Evolutionary conservation across 306 rosid genomes (phyloP), one percentile per base, ranked within the genome.

Genomic region (Fagus crenata): DNA sequence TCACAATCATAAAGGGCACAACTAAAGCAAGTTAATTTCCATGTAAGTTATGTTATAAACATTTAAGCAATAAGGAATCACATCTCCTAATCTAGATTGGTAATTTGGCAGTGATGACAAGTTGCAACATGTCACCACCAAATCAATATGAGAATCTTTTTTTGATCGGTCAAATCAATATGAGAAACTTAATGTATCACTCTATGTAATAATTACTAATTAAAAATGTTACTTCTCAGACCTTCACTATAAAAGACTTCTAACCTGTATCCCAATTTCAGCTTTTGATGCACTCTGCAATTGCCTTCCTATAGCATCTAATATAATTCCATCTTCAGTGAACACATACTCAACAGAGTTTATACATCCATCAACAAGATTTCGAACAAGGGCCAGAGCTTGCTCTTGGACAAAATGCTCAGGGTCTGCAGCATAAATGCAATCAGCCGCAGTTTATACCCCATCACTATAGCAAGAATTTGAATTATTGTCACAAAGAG

Each of bases 401-500:
- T 88, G 93, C 88, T 85, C 92, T 85, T 89, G 97, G 83, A 95
- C 91, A 59, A 85, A 86, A 76, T 96, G 82, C 85, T 92, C 97
- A 4, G 99, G 83, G 81, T 95, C 99, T 95, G 92, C 82, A 82
- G 73, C 46, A 73, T 73, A 67, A 71, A 80, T 68, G 58, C 67
- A 81, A 71, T 71, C 75, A 76, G 74, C 58, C 75, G 22, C 4
- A 32, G 43, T 69, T 69, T 51, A 56, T 49, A 73, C 56, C 67
- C 54, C 72, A 32, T 67, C 68, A 77, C 40, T 53, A 72, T 35
- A 53, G 37, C 49, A 81, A 68, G 73, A 74, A 58, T 13, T 3
- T 41, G 28, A 76, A 77, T 53, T 59, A 60, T 58, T 71, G 74
- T 67, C 54, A 84, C 79, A 40, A 17, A 49, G 53, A 68, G 64